phyloP scores from a whole-genome alignment of 805 yeast genomes.

The Torulaspora franciscae region DNA sequence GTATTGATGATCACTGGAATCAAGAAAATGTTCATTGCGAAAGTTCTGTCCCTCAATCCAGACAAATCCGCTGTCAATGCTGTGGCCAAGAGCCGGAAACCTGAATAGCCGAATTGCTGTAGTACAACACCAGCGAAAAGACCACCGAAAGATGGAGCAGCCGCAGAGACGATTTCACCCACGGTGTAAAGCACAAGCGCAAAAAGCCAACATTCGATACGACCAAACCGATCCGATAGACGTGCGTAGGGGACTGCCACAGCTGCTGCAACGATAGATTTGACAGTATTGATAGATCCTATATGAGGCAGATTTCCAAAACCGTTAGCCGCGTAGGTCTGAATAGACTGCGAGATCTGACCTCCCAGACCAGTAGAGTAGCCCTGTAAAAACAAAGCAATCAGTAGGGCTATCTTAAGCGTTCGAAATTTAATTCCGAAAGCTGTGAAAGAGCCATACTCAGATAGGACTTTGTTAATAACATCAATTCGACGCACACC shows the following conservation, averaged over 20 bases:
- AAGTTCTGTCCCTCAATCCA: constrained; percentile 36
- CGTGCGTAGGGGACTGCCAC: constrained; percentile 54
- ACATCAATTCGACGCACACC: background rate
- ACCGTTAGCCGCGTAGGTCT: constrained; percentile 57
- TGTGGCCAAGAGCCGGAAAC: constrained; percentile 44
- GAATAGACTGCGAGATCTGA: constrained; percentile 43
- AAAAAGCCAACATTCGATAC: constrained; percentile 44
- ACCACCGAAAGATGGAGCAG: constrained; percentile 46
- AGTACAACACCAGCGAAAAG: constrained; percentile 50
- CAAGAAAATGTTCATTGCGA: constrained; percentile 31
- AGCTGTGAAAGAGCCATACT: background rate
- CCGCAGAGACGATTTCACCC: constrained; percentile 54
- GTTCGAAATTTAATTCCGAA: background rate
- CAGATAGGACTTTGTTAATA: background rate
- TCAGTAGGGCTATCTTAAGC: constrained; percentile 29
- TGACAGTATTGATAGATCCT: constrained; percentile 30
- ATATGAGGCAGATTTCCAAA: constrained; percentile 47
- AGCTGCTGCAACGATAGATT: constrained; percentile 38
- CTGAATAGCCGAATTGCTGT: background rate
- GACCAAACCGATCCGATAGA: constrained; percentile 52
- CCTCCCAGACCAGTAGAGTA: constrained; percentile 49
- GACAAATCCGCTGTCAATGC: background rate
- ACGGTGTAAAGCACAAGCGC: constrained; percentile 48
- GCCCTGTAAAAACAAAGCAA: constrained; percentile 47
- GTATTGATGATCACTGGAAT: background rate